phyloP scores from a whole-genome alignment of 192 early-diverging fungal genomes.

The Umbelopsis ramanniana region DNA sequence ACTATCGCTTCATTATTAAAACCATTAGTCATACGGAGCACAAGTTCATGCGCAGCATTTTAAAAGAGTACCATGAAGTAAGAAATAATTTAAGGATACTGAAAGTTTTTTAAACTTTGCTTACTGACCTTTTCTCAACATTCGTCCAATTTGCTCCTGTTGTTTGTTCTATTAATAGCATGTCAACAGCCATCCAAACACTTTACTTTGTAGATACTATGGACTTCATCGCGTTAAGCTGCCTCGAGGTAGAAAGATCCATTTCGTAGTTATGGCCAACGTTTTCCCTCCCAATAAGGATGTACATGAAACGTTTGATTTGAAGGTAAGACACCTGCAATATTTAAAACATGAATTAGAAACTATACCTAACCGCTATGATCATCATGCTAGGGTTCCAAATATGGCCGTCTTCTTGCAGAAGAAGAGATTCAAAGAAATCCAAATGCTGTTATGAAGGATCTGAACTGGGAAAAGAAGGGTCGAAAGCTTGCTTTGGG shows the following conservation, averaged over 20 bases:
- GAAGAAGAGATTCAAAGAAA: slow-evolving; percentile 79
- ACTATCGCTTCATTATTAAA: slow-evolving; percentile 99
- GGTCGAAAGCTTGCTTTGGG: slow-evolving; percentile 80
- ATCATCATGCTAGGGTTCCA: slow-evolving; percentile 65
- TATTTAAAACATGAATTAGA: not conserved
- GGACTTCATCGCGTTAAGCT: slow-evolving; percentile 96
- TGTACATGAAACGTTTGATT: slow-evolving; percentile 95
- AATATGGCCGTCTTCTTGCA: slow-evolving; percentile 80
- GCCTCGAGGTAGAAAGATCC: slow-evolving; percentile 90
- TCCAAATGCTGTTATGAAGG: slow-evolving; percentile 93
- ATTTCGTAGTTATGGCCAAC: slow-evolving; percentile 99
- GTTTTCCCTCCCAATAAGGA: slow-evolving; percentile 98
- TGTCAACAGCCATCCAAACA: slow-evolving; percentile 86
- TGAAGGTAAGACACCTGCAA: slow-evolving; percentile 63
- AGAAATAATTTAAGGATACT: not conserved
- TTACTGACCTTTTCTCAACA: not conserved
- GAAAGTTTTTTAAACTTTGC: slow-evolving; percentile 42
- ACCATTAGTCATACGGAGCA: slow-evolving; percentile 97
- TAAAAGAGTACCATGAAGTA: slow-evolving; percentile 84
- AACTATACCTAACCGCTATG: not conserved
- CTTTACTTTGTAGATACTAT: slow-evolving; percentile 91
- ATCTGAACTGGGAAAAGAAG: slow-evolving; percentile 92
- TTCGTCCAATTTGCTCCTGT: not conserved
- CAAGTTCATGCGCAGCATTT: slow-evolving; percentile 89
- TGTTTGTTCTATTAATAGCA: slow-evolving; percentile 53